Base-by-base conservation (phyloP, 192 early-diverging fungal genomes). In the Geranomyces michiganensis region DNA sequence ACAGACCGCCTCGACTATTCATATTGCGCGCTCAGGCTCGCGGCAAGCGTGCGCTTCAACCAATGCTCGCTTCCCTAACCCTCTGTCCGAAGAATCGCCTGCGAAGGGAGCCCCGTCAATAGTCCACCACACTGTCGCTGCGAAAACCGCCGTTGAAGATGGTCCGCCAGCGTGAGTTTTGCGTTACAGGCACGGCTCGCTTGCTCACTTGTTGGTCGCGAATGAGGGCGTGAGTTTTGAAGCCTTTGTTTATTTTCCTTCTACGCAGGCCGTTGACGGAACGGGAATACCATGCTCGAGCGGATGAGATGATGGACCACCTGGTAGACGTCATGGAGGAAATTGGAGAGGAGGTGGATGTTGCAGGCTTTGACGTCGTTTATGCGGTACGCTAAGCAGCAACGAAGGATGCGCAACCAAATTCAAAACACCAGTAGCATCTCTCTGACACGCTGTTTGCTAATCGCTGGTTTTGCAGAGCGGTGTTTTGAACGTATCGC, bases 401-500 rank as follows among this genome's bases (percentile, higher is more conserved):
- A 79, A 27, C 1, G 19, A 21, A n/a, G 5, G 36, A 5, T 2
- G 51, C 56, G 32, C 29, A 4, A 33, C 15, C 7, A 32, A 10
- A 48, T 41, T 1, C 2, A 19, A 36, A 24, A 24, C 48, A 21
- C 8, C 43, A 1, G n/a, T n/a, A 65, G 5, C 15, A 33, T 27
- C 19, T n/a, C n/a, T n/a, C n/a, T n/a, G n/a, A n/a, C n/a, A n/a
- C n/a, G n/a, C n/a, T n/a, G n/a, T n/a, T n/a, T 21, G 19, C 51
- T 55, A 41, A 4, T 7, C 51, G 66, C 19, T 43, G 36, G 36
- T 24, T 14, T 67, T 3, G 10, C 58, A 85, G 84, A 71, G 58
- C 53, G 95, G 95, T 43, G 97, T 99, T 17, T 78, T 99, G 78
- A 99, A 96, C 0, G 70, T 99, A 14, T 85, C 78, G 6, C 79